Evolutionary conservation across 2,329 filamentous ascomycete species (phyloP).

Genomic region (Elsinoe fawcettii): DNA sequence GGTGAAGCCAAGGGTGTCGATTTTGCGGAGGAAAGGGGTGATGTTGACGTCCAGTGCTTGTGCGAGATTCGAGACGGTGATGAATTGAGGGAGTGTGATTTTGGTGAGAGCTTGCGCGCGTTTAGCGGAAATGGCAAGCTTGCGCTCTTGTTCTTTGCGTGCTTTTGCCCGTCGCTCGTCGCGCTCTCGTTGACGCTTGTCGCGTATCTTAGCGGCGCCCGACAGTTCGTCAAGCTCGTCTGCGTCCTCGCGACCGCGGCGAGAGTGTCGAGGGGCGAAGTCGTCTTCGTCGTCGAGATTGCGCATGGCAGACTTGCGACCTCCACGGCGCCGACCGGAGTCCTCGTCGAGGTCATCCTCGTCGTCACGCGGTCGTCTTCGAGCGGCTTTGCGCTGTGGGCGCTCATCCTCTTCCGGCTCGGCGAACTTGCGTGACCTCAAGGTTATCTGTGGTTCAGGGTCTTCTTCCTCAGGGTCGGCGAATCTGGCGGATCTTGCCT

Average conservation of each 20-base stretch:
- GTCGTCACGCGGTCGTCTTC: constrained; percentile 15
- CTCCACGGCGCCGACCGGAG: constrained; percentile 15
- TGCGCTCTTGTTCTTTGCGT: constrained; percentile 22
- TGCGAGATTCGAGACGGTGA: constrained; percentile 78
- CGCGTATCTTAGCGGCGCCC: constrained; percentile 17
- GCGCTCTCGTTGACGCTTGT: constrained; percentile 22
- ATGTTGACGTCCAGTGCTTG: constrained; percentile 63
- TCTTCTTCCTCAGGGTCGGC: constrained; percentile 14
- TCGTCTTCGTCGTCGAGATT: constrained; percentile 18
- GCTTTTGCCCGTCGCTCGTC: constrained; percentile 21
- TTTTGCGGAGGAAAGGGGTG: constrained; percentile 62
- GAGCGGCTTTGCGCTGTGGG: constrained; percentile 22
- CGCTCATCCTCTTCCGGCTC: constrained; percentile 19
- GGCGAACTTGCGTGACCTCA: constrained; percentile 15
- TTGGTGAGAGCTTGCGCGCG: constrained; percentile 41
- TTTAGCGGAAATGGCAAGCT: constrained; percentile 21
- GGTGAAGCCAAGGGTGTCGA: constrained; percentile 84
- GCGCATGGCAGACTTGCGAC: constrained; percentile 13
- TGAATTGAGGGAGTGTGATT: constrained; percentile 81
- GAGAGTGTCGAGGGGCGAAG: constrained; percentile 14
- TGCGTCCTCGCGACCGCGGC: constrained; percentile 15
- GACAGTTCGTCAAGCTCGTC: constrained; percentile 17
- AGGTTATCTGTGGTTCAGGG: constrained; percentile 14
- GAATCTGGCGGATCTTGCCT: background rate
- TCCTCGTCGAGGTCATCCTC: constrained; percentile 17